Conservation (phyloP, 306 rosid species). For the Mucuna pruriens region DNA sequence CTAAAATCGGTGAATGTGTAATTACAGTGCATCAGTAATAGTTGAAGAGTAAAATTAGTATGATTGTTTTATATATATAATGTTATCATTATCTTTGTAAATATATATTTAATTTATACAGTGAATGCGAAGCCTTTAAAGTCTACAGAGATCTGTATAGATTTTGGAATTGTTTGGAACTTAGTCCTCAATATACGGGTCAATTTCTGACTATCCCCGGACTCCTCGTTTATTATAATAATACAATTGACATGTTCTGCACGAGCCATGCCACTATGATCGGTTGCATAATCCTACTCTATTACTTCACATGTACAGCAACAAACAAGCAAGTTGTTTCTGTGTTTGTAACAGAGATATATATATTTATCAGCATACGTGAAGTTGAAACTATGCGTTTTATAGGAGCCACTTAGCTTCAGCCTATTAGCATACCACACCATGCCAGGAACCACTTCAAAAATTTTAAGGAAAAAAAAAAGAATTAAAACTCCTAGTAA, state of each 20-base stretch:
- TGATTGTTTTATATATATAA: neutral
- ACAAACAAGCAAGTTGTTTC: neutral
- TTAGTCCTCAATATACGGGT: slow-evolving; percentile 59
- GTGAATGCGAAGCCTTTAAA: neutral
- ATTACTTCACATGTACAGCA: neutral
- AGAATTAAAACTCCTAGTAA: neutral
- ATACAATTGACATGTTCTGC: slow-evolving; percentile 32
- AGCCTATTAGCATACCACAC: neutral
- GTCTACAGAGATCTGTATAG: slow-evolving; percentile 18
- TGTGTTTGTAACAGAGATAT: neutral
- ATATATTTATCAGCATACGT: neutral
- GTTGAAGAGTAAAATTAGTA: neutral
- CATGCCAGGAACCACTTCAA: neutral
- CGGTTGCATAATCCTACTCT: neutral
- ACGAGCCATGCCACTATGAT: slow-evolving; percentile 27
- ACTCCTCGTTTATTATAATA: neutral
- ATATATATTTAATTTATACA: neutral
- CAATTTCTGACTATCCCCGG: slow-evolving; percentile 46
- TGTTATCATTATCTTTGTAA: neutral
- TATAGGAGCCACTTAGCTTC: neutral
- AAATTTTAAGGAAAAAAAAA: neutral
- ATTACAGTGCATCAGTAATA: neutral
- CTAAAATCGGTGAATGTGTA: neutral
- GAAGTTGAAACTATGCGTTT: neutral
- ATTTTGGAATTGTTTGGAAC: slow-evolving; percentile 38